Evolutionary conservation across 768 basidiomycete species (phyloP), one percentile per base, ranked within the genome.

Genomic region (Rhizopogon vinicolor): DNA sequence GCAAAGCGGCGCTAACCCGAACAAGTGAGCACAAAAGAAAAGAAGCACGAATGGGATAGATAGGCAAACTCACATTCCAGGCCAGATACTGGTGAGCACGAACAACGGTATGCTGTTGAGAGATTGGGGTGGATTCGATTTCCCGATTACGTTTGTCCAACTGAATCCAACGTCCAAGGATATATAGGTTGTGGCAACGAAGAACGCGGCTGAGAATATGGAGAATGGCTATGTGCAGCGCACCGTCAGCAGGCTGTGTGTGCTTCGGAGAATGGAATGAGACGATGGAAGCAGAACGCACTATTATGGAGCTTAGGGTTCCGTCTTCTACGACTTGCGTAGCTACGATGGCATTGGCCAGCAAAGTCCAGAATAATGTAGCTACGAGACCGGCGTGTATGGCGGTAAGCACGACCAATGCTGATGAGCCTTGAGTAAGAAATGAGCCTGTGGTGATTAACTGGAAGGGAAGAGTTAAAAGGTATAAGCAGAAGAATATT

Each of bases 281-380:
- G 46, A 7, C 25, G 12, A 19, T 8, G 29, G 29, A 50, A 28
- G 58, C 14, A 28, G 45, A 25, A 80, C 80, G 61, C 52, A 90
- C 88, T 52, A 88, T 72, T 46, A 90, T 58, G 56, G 86, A 82
- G 61, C 81, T 81, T 35, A 85, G 73, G 0, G 91, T 91, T 6
- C 93, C 96, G 64, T 91, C 96, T 68, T 98, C 96, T 53, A 98
- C 89, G 48, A 94, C 67, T 71, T 98, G 96, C n/a, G 87, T 90
- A 37, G 87, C 84, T 19, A 93, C 80, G 56, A 92, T 71, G 8
- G 79, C 89, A 69, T 90, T 92, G 33, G 79, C 90, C 51, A 91
- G 74, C 59, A 93, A 72, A 7, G 79, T 64, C 89, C 92, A 93
- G 66, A 93, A 95, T 4, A 93, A 72, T 3, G 86, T 80, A 3